Percentiles rank a stretch among this genome's conserved stretches.
Conservation (phyloP, 768 basidiomycete genomes). For the Exsudoporus frostii region DNA sequence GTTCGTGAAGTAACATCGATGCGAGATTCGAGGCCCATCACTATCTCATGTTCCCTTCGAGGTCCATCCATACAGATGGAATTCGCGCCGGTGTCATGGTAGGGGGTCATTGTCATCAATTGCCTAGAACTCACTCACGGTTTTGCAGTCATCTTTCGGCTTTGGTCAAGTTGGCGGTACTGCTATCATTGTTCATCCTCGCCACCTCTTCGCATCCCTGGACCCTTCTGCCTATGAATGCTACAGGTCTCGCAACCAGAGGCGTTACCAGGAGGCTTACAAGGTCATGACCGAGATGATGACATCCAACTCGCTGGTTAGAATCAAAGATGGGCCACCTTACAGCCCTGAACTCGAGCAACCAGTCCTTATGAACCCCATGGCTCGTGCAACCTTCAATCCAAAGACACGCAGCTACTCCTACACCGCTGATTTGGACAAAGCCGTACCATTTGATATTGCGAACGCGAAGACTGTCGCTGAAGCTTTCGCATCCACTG, state of each 20-base stretch:
- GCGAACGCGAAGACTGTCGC: constrained; percentile 69
- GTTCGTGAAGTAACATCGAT: constrained; percentile 75
- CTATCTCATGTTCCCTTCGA: constrained; percentile 96
- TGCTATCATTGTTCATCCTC: constrained; percentile 84
- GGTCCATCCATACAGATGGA: constrained; percentile 91
- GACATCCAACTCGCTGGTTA: constrained; percentile 89
- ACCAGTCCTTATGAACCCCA: constrained; percentile 85
- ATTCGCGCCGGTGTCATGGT: constrained; percentile 87
- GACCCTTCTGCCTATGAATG: constrained; percentile 72
- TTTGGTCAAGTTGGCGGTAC: constrained; percentile 99
- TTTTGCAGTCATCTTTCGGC: constrained; percentile 80
- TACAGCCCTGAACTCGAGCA: constrained; percentile 84
- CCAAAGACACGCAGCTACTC: constrained; percentile 84
- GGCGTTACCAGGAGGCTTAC: constrained; percentile 69
- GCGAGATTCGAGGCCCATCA: constrained; percentile 85
- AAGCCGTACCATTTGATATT: constrained; percentile 49
- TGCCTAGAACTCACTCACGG: neutral
- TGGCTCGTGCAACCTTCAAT: constrained; percentile 81
- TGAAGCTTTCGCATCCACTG: constrained; percentile 35
- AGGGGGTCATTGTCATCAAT: constrained; percentile 21
- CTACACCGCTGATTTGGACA: constrained; percentile 65
- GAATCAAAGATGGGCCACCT: constrained; percentile 91
- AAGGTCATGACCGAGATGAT: constrained; percentile 95
- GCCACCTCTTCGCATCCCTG: constrained; percentile 82
- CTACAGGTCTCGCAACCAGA: constrained; percentile 70